phyloP scores from a whole-genome alignment of 2,329 filamentous ascomycete genomes.

The Paradendryphiella salina region DNA sequence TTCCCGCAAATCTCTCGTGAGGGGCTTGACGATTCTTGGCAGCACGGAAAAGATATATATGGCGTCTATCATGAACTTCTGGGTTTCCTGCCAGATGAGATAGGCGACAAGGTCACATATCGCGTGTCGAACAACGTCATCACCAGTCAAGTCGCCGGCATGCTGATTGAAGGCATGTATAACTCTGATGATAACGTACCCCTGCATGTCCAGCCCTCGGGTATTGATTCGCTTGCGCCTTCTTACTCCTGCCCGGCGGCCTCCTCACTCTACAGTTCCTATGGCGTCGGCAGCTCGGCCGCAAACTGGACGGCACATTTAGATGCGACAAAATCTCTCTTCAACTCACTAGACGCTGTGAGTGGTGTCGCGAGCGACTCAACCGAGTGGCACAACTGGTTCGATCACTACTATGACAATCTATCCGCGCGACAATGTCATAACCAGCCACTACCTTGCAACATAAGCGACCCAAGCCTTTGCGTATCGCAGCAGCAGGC shows the following conservation, averaged over 20 bases:
- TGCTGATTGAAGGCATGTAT: constrained; percentile 71
- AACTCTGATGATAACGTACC: constrained; percentile 9
- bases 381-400: constrained; percentile 67
- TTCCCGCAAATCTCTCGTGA: constrained; percentile 78
- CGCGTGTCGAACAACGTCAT: constrained; percentile 82
- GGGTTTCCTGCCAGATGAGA: constrained; percentile 63
- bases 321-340: constrained; percentile 59
- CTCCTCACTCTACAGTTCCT: constrained; percentile 49
- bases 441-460: constrained; percentile 71
- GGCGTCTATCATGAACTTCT: constrained; percentile 74
- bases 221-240: constrained; percentile 74
- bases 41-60: constrained; percentile 76
- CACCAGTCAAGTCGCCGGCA: constrained; percentile 77
- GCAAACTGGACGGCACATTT: constrained; percentile 68
- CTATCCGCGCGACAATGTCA: constrained; percentile 79
- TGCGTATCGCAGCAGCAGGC: constrained; percentile 68
- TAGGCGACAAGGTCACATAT: constrained; percentile 58
- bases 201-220: constrained; percentile 55
- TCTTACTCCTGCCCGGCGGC: constrained; percentile 67
- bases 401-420: constrained; percentile 86
- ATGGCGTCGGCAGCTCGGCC: constrained; percentile 50
- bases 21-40: constrained; percentile 73
- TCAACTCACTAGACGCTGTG: constrained; percentile 64
- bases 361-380: constrained; percentile 64
- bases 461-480: constrained; percentile 52